Evolutionary conservation across 257 asterid species (phyloP), one percentile per base, ranked within the genome.

Genomic region (Plantago ovata): DNA sequence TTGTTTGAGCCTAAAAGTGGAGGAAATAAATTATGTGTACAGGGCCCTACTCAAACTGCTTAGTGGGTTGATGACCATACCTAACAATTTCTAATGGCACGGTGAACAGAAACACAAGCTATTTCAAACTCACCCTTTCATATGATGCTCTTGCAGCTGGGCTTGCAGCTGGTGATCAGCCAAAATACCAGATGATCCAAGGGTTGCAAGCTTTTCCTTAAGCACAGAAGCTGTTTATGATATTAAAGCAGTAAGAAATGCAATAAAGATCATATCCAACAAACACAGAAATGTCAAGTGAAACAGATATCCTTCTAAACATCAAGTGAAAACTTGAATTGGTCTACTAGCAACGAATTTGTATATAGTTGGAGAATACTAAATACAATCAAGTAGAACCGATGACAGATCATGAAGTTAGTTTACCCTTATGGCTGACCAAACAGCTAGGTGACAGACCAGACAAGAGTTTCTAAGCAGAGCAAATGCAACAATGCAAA

Each of bases 161-260:
- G 99, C 84, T 73, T 93, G 96, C 80, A 93, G 91, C 72, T 93
- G 99, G 75, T 93, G 97, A 62, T 93, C 99, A 80, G 99, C 99
- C 78, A 93, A 72, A 74, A 93, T 78, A 71, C 99, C 99, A 71
- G 97, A 89, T 69, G 99, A 89, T 72, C 99, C 99, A 59, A 93
- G 95, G 58, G 97, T 68, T 18, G 94, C 81, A 53, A 93, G 97
- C 69, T 93, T 93, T 80, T 93, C 99, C 84, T 93, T 93, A 83
- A 93, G 78, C 62, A 82, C 87, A 58, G 99, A 86, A 11, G 95
- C 99, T 93, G 95, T 54, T 64, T 47, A 63, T 66, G 53, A 74
- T 40, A 62, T 39, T 69, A 51, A 38, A 53, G 32, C 9, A 71
- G 76, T 58, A 40, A 68, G 73, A 16, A 13, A 54, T 45, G 53